Base-by-base conservation (phyloP, 2,329 filamentous ascomycete species). In the Aspergillus chevalieri region DNA sequence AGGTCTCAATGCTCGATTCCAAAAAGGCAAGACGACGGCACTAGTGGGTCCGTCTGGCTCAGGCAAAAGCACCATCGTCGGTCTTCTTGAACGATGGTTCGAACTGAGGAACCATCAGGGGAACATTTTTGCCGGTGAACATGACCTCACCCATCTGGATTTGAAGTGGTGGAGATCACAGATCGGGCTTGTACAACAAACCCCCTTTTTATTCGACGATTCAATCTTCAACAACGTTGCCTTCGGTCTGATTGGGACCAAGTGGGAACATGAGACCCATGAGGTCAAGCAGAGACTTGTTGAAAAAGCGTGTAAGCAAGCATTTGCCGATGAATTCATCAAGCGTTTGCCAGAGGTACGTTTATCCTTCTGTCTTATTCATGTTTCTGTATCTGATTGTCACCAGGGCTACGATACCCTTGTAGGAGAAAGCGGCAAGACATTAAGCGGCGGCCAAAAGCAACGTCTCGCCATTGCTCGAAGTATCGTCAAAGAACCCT, bases 361-460 rank as follows among this genome's bases (percentile, higher is more conserved):
- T 38, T 3, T n/a, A 34, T 7, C 24, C 17, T 22, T 14, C 47
- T 4, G 44, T 12, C 2, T 43, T 15, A 4, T 8, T 21, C 43
- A 10, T 12, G 12, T 4, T 5, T 30, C 26, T 10, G 3, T 2
- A 26, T 41, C 26, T 14, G 24, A 17, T 9, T 34, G 38, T 44
- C n/a, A 34, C 4, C 34, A 87, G 72, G 81, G 82, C 1, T 91
- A 91, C 61, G 78, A 85, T 4, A 89, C 88, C 0, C 69, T 79
- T 7, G 87, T 93, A 1, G 89, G 89, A 1, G 87, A 92, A 61
- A 80, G 80, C 24, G 89, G 89, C 4, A 84, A 86, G 44, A 89
- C 87, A 63, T 73, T 94, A 1, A 89, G 85, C 9, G 86, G 88
- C n/a, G 89, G 89, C 1, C 89, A 95, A 65, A 81, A 87, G n/a